phyloP scores from a whole-genome alignment of 2,329 filamentous ascomycete species.

The Exophiala spinifera region DNA sequence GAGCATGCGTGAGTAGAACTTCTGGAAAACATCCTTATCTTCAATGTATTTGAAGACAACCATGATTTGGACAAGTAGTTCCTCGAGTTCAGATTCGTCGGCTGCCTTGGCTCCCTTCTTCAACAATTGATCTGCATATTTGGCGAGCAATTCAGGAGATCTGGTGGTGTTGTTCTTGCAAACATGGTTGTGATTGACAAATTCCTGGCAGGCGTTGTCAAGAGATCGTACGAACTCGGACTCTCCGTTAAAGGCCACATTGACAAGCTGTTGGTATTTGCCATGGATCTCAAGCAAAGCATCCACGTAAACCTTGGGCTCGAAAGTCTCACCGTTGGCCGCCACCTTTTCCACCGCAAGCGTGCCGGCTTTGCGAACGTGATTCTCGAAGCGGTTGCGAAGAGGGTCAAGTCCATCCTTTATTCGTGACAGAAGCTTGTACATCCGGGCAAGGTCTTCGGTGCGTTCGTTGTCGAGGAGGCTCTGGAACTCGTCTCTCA shows the following conservation, averaged over 20 bases:
- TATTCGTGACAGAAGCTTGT: constrained; percentile 82
- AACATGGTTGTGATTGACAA: constrained; percentile 95
- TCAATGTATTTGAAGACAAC: constrained; percentile 99
- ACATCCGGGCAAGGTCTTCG: constrained; percentile 96
- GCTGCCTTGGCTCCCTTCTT: constrained; percentile 91
- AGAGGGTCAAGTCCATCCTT: constrained; percentile 88
- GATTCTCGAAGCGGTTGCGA: constrained; percentile 80
- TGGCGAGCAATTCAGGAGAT: constrained; percentile 89
- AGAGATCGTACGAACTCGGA: constrained; percentile 94
- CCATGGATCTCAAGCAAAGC: constrained; percentile 91
- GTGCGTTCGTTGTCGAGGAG: constrained; percentile 91
- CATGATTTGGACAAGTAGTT: constrained; percentile 89
- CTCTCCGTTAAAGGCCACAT: constrained; percentile 89
- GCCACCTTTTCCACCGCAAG: constrained; percentile 88
- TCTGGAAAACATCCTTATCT: constrained; percentile 99
- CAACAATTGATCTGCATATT: constrained; percentile 88
- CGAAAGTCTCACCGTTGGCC: constrained; percentile 80
- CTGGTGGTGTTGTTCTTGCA: constrained; percentile 92
- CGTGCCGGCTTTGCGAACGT: constrained; percentile 86
- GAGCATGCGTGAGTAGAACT: constrained; percentile 96
- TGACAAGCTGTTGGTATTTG: constrained; percentile 86
- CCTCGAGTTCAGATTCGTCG: constrained; percentile 90
- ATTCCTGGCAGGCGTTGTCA: constrained; percentile 95
- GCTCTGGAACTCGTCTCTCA: constrained; percentile 93
- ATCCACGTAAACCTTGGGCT: constrained; percentile 96